phyloP scores from a whole-genome alignment of 208 protist species.

The Trypanosoma rangeli region DNA sequence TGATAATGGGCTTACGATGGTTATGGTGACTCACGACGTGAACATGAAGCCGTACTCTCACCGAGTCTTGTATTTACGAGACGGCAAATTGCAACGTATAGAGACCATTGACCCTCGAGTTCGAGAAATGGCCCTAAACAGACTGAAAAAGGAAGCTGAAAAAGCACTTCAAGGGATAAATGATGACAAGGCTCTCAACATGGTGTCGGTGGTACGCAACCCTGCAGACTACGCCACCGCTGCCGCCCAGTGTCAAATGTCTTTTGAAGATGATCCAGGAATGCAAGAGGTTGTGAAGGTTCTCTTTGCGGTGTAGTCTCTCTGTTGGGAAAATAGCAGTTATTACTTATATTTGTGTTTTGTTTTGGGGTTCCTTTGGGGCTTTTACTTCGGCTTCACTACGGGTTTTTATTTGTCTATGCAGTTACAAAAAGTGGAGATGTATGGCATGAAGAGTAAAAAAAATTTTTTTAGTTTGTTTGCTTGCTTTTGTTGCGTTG shows the following conservation, averaged over 20 bases:
- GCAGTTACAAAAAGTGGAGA: too few species aligned
- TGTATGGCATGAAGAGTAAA: too few species aligned
- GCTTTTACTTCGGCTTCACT: too few species aligned
- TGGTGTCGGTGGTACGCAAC: conserved; percentile 29
- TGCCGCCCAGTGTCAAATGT: conserved; percentile 51
- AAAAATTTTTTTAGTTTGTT: too few species aligned
- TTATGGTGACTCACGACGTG: conserved; percentile 98
- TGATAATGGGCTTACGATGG: conserved; percentile 88
- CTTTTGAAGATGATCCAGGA: conserved; percentile 57
- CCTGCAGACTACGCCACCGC: conserved; percentile 65
- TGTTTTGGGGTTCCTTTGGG: conserved; percentile 4
- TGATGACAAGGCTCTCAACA: conserved; percentile 16
- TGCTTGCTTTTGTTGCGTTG: neutral
- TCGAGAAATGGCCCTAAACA: conserved; percentile 41
- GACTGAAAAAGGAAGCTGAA: conserved; percentile 32
- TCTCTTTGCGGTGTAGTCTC: conserved; percentile 42
- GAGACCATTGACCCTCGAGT: conserved; percentile 51
- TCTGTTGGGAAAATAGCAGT: neutral
- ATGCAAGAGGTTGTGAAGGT: conserved; percentile 63
- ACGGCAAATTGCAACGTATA: conserved; percentile 89
- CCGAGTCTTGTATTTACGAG: conserved; percentile 93
- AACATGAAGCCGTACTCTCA: conserved; percentile 94
- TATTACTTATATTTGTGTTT: neutral
- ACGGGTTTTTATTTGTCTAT: too few species aligned
- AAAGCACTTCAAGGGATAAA: conserved; percentile 12